Conservation (phyloP, 2,329 filamentous ascomycete genomes). For the Albifimbria verrucaria region DNA sequence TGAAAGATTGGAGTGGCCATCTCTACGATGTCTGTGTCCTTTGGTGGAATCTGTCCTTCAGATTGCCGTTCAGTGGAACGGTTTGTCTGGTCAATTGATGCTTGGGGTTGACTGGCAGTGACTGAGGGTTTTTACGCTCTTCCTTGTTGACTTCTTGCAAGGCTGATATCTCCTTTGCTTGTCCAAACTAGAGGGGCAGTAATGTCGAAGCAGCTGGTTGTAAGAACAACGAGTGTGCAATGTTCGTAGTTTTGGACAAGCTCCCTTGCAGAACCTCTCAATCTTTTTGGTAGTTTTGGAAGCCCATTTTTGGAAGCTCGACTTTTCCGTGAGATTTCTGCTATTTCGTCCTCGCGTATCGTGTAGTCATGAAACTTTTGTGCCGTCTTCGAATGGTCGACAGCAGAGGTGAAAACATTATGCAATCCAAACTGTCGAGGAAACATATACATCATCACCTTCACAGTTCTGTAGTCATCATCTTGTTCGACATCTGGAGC, state of each 20-base stretch:
- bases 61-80: too few species aligned
- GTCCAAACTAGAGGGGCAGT: conserved; percentile 61
- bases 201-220: conserved; percentile 70
- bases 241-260: conserved; percentile 67
- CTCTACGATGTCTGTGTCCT: conserved; percentile 48
- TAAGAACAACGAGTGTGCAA: conserved; percentile 77
- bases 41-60: too few species aligned
- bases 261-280: conserved; percentile 58
- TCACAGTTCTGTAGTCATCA: conserved; percentile 52
- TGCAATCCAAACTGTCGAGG: conserved; percentile 85
- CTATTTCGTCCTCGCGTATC: conserved; percentile 78
- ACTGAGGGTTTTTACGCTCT: too few species aligned
- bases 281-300: conserved; percentile 56
- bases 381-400: conserved; percentile 62
- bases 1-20: conserved; percentile 63
- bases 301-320: conserved; percentile 12
- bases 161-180: neutral
- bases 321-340: conserved; percentile 16
- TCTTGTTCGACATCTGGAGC: neutral
- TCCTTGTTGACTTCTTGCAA: neutral
- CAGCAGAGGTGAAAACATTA: conserved; percentile 79
- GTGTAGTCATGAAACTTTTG: conserved; percentile 84
- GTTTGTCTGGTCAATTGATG: too few species aligned
- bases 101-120: too few species aligned
- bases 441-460: conserved; percentile 89